These are phyloP conservation scores for Phyllosticta paracitricarpa DNA, from an alignment of 2,329 filamentous ascomycete species.

Conservation along the genomic window DNA sequence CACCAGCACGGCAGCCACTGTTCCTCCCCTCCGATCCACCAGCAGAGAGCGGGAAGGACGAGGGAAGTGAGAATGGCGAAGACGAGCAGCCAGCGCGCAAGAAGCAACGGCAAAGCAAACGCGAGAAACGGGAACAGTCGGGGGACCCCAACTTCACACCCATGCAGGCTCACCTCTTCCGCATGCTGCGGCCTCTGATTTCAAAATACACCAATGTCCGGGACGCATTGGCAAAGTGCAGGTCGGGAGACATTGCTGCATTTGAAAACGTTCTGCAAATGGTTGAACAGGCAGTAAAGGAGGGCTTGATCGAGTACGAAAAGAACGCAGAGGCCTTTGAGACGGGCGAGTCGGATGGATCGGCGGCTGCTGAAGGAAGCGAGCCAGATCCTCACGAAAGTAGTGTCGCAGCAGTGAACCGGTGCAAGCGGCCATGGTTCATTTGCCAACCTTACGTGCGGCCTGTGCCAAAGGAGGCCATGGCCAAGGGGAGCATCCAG, in stretches of 20 bases:
- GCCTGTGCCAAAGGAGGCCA: slow-evolving; percentile 76
- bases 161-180: slow-evolving; percentile 89
- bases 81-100: slow-evolving; percentile 26
- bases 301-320: slow-evolving; percentile 60
- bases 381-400: slow-evolving; percentile 39
- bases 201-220: slow-evolving; percentile 71
- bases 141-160: slow-evolving; percentile 59
- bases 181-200: slow-evolving; percentile 76
- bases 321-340: slow-evolving; percentile 24
- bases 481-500: slow-evolving; percentile 68
- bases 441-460: slow-evolving; percentile 79
- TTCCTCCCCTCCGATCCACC: slow-evolving; percentile 53
- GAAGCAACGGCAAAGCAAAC: slow-evolving; percentile 20
- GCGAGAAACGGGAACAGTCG: slow-evolving; percentile 34
- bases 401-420: slow-evolving; percentile 56
- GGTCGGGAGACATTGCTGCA: slow-evolving; percentile 60
- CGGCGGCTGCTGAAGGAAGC: slow-evolving; percentile 9
- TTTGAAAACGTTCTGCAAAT: slow-evolving; percentile 68
- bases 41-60: slow-evolving; percentile 17
- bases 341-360: not conserved
- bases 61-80: slow-evolving; percentile 3
- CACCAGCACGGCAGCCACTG: slow-evolving; percentile 59
- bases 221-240: slow-evolving; percentile 64
- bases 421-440: slow-evolving; percentile 80
- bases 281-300: slow-evolving; percentile 64